A percentile compares a stretch with the other conserved stretches of the same genome.
Conservation (phyloP, 495 filamentous ascomycete genomes). For the Penicillium desertorum region DNA sequence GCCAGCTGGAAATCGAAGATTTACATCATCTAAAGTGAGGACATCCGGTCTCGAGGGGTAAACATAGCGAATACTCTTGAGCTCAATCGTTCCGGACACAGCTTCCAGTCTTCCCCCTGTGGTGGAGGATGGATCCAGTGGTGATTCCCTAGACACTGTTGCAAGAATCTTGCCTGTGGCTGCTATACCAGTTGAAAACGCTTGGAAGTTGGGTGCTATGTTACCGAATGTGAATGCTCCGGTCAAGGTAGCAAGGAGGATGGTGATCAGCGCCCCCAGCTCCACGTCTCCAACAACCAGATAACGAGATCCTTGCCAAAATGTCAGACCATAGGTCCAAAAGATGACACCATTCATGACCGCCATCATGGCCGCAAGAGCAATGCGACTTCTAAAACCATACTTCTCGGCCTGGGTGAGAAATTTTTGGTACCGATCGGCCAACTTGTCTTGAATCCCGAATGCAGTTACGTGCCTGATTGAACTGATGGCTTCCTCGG, state of each 20-base stretch:
- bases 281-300: not conserved
- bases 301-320: not conserved
- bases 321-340: not conserved
- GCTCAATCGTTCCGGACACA: not conserved
- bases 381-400: not conserved
- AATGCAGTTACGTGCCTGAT: not conserved
- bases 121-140: not conserved
- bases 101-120: not conserved
- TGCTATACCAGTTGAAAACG: not conserved
- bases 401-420: not conserved
- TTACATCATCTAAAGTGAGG: not conserved
- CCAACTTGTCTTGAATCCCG: not conserved
- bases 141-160: not conserved
- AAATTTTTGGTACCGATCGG: not conserved
- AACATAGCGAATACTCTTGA: not conserved
- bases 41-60: not conserved
- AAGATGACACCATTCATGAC: not conserved
- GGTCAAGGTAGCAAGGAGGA: not conserved
- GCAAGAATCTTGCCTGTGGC: not conserved
- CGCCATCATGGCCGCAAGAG: not conserved
- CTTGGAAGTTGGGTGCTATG: conserved; percentile 1
- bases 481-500: not conserved
- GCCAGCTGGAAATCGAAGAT: not conserved
- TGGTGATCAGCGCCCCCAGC: not conserved
- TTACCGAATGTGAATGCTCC: not conserved